Base-by-base conservation (phyloP, 164 flowering plant genomes). In the Chimonanthus salicifolius region DNA sequence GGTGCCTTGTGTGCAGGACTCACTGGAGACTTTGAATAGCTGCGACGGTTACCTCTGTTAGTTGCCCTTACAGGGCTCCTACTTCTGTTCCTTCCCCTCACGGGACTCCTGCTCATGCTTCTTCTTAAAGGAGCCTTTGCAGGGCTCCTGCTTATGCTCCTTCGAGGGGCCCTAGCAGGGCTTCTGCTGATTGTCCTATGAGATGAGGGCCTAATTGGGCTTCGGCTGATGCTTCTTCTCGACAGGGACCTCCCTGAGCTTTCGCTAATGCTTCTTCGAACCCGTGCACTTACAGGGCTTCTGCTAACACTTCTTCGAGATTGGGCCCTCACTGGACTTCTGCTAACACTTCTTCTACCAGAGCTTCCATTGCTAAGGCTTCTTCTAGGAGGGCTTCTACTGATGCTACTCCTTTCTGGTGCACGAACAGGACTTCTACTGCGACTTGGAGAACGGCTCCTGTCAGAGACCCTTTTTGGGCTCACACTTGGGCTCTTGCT, bases 1-100 rank as follows among this genome's bases (percentile, higher is more conserved):
- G 95, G 88, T 58, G 83, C 90, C 79, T 86, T 81, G 7, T 88
- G 91, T 54, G 67, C 80, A 50, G 87, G 86, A 69, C 86, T 86
- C 46, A 67, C 84, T 51, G 88, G 92, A 70, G 93, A 87, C 77
- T 83, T 86, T 4, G 96, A 89, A 72, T 82, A 85, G 82, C 96
- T 91, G 47, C 85, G 87, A 9, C 89, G 89, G 47, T 74, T 80
- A 73, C 63, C 85, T 80, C 92, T 75, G 47, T 79, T 81, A 69
- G 90, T 83, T 45, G 87, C 67, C 74, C 84, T 83, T 0, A 81
- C 82, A 15, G 88, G 83, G 77, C 87, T 87, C 74, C 81, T 83
- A 74, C 87, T 85, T 15, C 74, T 16, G 71, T 84, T 84, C 68
- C 82, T 78, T 48, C 81, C 74, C 80, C 82, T 83, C 10, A 78